Conservation (phyloP, 768 basidiomycete genomes). For the Cystobasidium ongulense region DNA sequence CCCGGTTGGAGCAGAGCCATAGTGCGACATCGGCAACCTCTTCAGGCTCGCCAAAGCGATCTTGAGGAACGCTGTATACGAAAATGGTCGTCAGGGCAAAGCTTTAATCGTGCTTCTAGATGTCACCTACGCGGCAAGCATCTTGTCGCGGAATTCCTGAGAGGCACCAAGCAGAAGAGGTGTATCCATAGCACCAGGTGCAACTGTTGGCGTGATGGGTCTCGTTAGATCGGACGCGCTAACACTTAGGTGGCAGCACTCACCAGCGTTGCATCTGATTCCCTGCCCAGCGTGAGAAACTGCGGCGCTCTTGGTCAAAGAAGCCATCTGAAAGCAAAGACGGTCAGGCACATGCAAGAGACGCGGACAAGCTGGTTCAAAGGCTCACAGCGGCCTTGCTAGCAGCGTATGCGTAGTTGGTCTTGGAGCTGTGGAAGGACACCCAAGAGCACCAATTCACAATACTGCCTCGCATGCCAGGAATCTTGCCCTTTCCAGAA, state of each 20-base stretch:
- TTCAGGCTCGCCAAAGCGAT: not conserved
- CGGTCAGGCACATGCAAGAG: not conserved
- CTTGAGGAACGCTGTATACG: not conserved
- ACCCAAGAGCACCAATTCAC: not conserved
- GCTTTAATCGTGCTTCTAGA: not conserved
- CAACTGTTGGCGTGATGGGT: not conserved
- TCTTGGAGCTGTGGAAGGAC: not conserved
- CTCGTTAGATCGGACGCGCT: not conserved
- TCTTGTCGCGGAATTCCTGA: not conserved
- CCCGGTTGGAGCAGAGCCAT: slow-evolving; percentile 11
- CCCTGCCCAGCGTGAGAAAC: not conserved
- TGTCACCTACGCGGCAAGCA: not conserved
- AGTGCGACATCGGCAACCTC: slow-evolving; percentile 13
- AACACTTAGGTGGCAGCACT: not conserved
- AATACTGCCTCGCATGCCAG: not conserved
- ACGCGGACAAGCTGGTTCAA: not conserved
- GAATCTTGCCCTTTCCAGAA: not conserved
- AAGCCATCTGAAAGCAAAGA: not conserved
- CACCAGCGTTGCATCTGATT: slow-evolving; percentile 9
- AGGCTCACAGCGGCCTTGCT: not conserved
- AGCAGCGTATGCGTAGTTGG: not conserved
- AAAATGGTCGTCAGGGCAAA: not conserved
- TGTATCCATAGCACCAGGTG: slow-evolving; percentile 2
- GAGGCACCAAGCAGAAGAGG: not conserved
- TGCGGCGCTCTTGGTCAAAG: not conserved